These are phyloP conservation scores for Candida incommunis DNA, from an alignment of 805 yeast species.

Conservation along the genomic window DNA sequence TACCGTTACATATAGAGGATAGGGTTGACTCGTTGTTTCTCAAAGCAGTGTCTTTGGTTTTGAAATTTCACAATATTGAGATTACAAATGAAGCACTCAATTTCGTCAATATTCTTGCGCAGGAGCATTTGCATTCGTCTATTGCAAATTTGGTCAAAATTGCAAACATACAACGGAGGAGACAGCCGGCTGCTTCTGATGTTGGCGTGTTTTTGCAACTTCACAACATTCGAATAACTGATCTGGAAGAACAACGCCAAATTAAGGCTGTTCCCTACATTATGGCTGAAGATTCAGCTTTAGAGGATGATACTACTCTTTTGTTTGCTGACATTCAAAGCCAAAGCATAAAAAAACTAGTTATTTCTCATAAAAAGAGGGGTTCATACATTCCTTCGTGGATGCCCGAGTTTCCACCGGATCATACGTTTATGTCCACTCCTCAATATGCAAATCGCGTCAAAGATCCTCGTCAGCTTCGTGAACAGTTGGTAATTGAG, in stretches of 20 bases:
- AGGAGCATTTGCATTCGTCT: constrained; percentile 16
- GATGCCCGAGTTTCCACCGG: constrained; percentile 87
- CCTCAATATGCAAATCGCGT: constrained; percentile 49
- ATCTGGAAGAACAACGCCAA: constrained; percentile 16
- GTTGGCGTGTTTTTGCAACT: constrained; percentile 17
- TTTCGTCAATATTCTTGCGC: constrained; percentile 19
- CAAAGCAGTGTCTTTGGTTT: not conserved
- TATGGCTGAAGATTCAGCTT: constrained; percentile 19
- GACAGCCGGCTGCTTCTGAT: constrained; percentile 20
- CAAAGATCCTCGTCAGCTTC: constrained; percentile 55
- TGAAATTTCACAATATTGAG: not conserved
- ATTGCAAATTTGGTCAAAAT: constrained; percentile 14
- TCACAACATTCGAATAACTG: constrained; percentile 17
- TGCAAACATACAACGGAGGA: constrained; percentile 21
- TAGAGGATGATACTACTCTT: constrained; percentile 24
- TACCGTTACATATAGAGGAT: not conserved
- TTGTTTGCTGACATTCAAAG: constrained; percentile 40
- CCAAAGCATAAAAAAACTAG: constrained; percentile 37
- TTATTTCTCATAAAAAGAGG: constrained; percentile 33
- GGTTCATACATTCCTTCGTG: constrained; percentile 48
- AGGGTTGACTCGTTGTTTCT: not conserved
- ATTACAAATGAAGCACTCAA: constrained; percentile 14
- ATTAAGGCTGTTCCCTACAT: constrained; percentile 10
- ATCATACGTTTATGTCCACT: constrained; percentile 75
- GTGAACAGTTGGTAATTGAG: constrained; percentile 65